phyloP scores from a whole-genome alignment of 2,329 filamentous ascomycete species.

The Botrytis deweyae region DNA sequence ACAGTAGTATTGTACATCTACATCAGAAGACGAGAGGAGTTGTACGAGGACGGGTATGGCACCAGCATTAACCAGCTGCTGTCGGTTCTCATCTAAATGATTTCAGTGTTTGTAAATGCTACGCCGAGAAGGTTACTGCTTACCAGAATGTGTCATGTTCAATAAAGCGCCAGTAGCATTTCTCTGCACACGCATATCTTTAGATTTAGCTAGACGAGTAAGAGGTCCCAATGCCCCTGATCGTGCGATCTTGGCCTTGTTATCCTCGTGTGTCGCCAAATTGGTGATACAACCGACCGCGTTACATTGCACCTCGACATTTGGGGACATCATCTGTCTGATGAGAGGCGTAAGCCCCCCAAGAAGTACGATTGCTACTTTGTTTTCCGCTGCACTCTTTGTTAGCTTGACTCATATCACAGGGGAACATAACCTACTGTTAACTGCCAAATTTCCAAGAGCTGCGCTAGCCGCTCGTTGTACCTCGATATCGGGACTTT shows the following conservation, averaged over 20 bases:
- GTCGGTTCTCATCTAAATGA: constrained; percentile 82
- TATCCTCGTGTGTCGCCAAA: constrained; percentile 95
- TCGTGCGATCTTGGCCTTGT: constrained; percentile 96
- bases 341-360: constrained; percentile 90
- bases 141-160: constrained; percentile 99
- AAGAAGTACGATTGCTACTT: constrained; percentile 90
- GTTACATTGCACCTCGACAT: constrained; percentile 99
- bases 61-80: constrained; percentile 94
- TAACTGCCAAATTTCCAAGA: constrained; percentile 92
- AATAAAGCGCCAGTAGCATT: constrained; percentile 95
- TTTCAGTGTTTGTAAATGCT: constrained; percentile 24
- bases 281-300: constrained; percentile 99
- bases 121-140: constrained; percentile 32
- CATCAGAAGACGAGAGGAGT: constrained; percentile 85
- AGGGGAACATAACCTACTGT: constrained; percentile 62
- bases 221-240: constrained; percentile 90
- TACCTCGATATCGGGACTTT: constrained; percentile 95
- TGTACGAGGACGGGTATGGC: constrained; percentile 98
- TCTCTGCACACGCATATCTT: constrained; percentile 96
- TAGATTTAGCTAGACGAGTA: constrained; percentile 90
- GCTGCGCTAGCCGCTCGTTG: constrained; percentile 95
- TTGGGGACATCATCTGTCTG: constrained; percentile 95
- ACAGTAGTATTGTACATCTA: constrained; percentile 99
- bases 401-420: constrained; percentile 43
- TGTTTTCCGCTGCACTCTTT: constrained; percentile 78